phyloP scores from a whole-genome alignment of 768 basidiomycete species.

The Trametes gibbosa region DNA sequence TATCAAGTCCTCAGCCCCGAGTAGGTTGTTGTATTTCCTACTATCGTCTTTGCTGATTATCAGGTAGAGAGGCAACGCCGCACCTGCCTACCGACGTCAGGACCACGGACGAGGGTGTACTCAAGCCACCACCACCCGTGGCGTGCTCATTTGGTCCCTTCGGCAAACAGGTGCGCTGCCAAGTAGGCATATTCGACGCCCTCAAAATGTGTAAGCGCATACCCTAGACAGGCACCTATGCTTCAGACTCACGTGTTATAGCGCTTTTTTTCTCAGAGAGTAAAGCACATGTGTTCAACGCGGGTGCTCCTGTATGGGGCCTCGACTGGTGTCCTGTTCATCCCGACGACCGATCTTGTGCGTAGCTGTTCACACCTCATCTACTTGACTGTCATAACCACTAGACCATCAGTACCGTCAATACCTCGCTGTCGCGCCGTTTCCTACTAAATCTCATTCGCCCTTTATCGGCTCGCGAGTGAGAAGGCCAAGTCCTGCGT shows the following conservation, averaged over 20 bases:
- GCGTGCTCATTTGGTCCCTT: constrained; percentile 68
- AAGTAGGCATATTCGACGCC: constrained; percentile 55
- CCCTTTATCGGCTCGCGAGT: constrained; percentile 65
- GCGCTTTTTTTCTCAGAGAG: constrained; percentile 59
- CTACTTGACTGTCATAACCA: not conserved
- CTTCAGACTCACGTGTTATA: constrained; percentile 29
- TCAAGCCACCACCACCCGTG: constrained; percentile 52
- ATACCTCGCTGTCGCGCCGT: constrained; percentile 81
- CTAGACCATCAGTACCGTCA: constrained; percentile 59
- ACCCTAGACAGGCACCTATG: not conserved
- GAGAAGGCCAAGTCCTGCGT: constrained; percentile 53
- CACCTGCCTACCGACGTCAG: constrained; percentile 58
- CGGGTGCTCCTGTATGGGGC: constrained; percentile 88
- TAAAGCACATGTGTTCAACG: constrained; percentile 71
- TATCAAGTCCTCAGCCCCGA: constrained; percentile 9
- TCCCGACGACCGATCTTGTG: constrained; percentile 52
- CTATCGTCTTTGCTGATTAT: not conserved
- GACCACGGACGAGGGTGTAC: constrained; percentile 49
- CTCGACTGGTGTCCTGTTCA: constrained; percentile 92
- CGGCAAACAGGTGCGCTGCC: constrained; percentile 45
- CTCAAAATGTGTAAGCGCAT: constrained; percentile 53
- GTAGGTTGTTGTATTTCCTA: constrained; percentile 12
- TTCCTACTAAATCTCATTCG: constrained; percentile 60
- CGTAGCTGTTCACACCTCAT: constrained; percentile 17
- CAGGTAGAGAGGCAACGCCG: constrained; percentile 47